These are phyloP conservation scores for Chaetomium strumarium DNA, from an alignment of 2,329 filamentous ascomycete species.

Conservation along the genomic window DNA sequence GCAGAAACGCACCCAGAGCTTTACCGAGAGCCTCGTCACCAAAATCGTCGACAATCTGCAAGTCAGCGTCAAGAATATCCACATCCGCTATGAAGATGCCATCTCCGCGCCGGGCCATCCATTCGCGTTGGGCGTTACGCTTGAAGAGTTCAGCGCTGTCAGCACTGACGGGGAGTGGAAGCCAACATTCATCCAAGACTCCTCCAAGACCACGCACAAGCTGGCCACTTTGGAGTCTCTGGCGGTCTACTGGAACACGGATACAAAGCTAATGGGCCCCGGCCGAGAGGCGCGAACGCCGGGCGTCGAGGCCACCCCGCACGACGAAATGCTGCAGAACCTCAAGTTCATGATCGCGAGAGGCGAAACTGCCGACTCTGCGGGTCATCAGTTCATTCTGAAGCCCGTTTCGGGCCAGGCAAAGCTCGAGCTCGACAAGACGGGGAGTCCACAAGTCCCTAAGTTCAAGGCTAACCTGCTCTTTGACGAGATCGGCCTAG, in stretches of 20 bases:
- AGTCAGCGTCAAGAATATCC: slow-evolving; percentile 96
- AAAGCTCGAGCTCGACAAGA: slow-evolving; percentile 92
- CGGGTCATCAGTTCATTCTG: slow-evolving; percentile 82
- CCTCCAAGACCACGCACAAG: slow-evolving; percentile 80
- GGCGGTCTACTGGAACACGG: slow-evolving; percentile 97
- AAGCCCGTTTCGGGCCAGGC: slow-evolving; percentile 94
- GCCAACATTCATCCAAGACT: slow-evolving; percentile 90
- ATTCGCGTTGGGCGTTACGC: slow-evolving; percentile 84
- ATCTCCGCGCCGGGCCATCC: slow-evolving; percentile 92
- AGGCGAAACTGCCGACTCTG: slow-evolving; percentile 44
- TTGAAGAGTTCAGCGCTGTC: slow-evolving; percentile 94
- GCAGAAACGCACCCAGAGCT: slow-evolving; percentile 95
- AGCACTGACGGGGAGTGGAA: slow-evolving; percentile 95
- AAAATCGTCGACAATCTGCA: slow-evolving; percentile 99
- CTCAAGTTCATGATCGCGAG: slow-evolving; percentile 77
- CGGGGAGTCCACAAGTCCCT: slow-evolving; percentile 68
- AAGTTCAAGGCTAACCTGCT: slow-evolving; percentile 86
- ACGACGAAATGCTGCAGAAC: slow-evolving; percentile 69
- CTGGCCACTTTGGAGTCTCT: slow-evolving; percentile 83
- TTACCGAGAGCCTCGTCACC: slow-evolving; percentile 88
- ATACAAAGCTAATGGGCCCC: slow-evolving; percentile 74
- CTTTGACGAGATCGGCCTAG: slow-evolving; percentile 95
- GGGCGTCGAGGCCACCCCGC: slow-evolving; percentile 57
- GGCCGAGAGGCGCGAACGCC: slow-evolving; percentile 64
- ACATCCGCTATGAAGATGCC: slow-evolving; percentile 95